phyloP scores from a whole-genome alignment of 2,329 filamentous ascomycete genomes.

The Furcasterigmium sp. region DNA sequence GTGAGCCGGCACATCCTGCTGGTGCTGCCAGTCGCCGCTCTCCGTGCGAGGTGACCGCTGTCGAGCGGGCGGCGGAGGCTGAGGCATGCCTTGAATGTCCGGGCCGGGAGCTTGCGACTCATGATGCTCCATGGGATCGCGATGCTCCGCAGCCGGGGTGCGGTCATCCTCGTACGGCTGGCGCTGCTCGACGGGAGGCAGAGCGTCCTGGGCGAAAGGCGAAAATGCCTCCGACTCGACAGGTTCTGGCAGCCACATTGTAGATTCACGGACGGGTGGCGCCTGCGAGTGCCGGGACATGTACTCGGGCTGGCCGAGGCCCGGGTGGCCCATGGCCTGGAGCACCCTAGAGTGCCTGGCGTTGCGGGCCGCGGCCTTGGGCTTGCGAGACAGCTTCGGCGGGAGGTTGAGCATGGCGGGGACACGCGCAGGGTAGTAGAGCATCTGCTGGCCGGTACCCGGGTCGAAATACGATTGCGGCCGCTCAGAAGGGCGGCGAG shows the following conservation, averaged over 20 bases:
- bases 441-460: conserved; percentile 71
- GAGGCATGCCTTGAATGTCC: conserved; percentile 2
- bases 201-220: conserved; percentile 15
- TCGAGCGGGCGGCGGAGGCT: conserved; percentile 5
- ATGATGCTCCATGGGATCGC: conserved; percentile 3
- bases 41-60: conserved; percentile 25
- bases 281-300: conserved; percentile 24
- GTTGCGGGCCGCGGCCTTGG: conserved; percentile 58
- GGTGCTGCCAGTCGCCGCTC: conserved; percentile 24
- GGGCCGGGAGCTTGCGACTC: conserved; percentile 2
- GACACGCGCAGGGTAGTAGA: conserved; percentile 93
- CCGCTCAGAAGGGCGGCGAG: conserved; percentile 12
- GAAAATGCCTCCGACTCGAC: conserved; percentile 27
- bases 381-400: conserved; percentile 74
- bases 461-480: conserved; percentile 59
- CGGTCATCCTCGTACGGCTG: conserved; percentile 1
- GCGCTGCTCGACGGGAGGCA: background rate
- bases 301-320: conserved; percentile 9
- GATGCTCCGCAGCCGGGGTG: background rate
- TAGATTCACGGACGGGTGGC: conserved; percentile 22
- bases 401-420: conserved; percentile 91
- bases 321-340: conserved; percentile 42
- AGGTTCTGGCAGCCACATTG: conserved; percentile 43
- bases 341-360: conserved; percentile 70
- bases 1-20: conserved; percentile 62